A percentile compares a stretch with the other conserved stretches of the same genome.
phyloP scores from a whole-genome alignment of 306 rosid species.

The Lupinus albus region DNA sequence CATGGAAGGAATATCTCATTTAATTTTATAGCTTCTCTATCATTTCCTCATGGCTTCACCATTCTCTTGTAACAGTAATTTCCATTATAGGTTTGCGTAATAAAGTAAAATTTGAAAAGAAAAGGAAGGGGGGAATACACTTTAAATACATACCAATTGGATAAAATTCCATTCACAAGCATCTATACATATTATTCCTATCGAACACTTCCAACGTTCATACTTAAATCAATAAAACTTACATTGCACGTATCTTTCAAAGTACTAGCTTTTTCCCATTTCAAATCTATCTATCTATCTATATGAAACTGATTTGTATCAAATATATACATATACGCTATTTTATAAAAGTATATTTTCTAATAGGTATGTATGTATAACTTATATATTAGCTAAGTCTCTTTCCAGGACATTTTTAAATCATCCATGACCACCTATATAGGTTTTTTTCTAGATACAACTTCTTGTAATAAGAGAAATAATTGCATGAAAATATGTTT shows the following conservation, averaged over 20 bases:
- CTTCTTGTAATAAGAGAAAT: background rate
- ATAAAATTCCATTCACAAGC: slow-evolving; percentile 2
- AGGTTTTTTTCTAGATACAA: background rate
- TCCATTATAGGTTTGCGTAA: background rate
- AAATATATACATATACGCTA: no score
- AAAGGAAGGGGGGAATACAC: background rate
- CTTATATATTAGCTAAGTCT: no score
- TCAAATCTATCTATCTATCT: background rate
- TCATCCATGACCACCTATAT: no score
- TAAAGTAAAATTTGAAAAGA: background rate
- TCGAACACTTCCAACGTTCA: background rate
- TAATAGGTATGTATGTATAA: no score
- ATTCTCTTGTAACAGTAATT: background rate
- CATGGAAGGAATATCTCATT: background rate
- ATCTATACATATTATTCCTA: background rate
- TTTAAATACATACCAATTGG: background rate
- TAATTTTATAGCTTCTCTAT: background rate
- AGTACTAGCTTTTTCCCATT: slow-evolving; percentile 7
- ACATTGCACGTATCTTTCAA: background rate
- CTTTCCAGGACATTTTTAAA: no score
- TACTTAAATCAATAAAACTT: slow-evolving; percentile 6
- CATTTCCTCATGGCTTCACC: background rate
- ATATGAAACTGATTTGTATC: slow-evolving; percentile 3
- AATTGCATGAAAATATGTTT: no score
- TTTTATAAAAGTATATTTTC: no score